Conservation (phyloP, 345 rosid genomes). For the Mallotus nudiflorus region DNA sequence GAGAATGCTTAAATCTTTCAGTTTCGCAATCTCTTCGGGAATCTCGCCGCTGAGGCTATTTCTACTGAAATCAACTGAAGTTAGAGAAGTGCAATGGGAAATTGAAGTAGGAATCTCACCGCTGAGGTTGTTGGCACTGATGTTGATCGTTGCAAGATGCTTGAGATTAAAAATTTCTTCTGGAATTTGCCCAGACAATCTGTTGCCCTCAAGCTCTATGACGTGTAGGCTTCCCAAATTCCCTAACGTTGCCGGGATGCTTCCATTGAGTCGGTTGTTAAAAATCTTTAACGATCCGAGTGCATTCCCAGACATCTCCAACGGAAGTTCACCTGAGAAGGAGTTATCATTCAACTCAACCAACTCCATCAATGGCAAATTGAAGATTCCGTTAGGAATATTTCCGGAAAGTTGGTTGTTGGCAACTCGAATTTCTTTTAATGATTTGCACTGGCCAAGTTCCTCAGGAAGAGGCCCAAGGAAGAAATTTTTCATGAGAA, state of each 20-base stretch:
- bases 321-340: constrained; percentile 75
- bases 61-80: constrained; percentile 62
- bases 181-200: constrained; percentile 57
- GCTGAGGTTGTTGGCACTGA: constrained; percentile 53
- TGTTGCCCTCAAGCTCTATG: constrained; percentile 52
- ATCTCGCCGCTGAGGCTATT: constrained; percentile 63
- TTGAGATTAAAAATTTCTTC: constrained; percentile 49
- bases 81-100: constrained; percentile 43
- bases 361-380: constrained; percentile 41
- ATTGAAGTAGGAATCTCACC: constrained; percentile 67
- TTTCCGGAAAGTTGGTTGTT: constrained; percentile 59
- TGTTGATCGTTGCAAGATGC: constrained; percentile 44
- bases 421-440: constrained; percentile 49
- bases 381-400: constrained; percentile 73
- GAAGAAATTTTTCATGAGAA: constrained; percentile 70
- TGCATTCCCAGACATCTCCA: constrained; percentile 48
- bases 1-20: constrained; percentile 56
- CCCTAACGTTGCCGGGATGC: constrained; percentile 64
- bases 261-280: constrained; percentile 61
- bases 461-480: constrained; percentile 67
- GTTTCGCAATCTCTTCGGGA: constrained; percentile 48
- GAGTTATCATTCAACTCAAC: constrained; percentile 60
- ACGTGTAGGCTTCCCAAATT: constrained; percentile 44
- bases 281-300: constrained; percentile 47
- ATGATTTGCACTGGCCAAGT: constrained; percentile 66